A percentile compares a stretch with the other conserved stretches of the same genome.
These are phyloP conservation scores for Leccinum uliginosum DNA, from an alignment of 768 basidiomycete genomes.

Conservation along the genomic window DNA sequence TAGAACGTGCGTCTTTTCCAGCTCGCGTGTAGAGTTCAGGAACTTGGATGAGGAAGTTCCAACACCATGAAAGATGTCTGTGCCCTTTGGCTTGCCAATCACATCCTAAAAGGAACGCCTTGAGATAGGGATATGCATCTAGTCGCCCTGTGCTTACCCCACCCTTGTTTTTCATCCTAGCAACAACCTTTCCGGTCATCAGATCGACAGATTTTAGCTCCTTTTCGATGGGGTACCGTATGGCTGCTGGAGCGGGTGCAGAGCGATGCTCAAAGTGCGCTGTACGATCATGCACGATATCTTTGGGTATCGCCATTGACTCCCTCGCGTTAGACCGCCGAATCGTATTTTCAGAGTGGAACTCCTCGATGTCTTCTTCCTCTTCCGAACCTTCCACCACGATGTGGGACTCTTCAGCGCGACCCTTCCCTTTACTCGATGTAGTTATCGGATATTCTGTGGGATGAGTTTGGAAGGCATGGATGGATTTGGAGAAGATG, in stretches of 20 bases:
- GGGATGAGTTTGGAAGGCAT: slow-evolving; percentile 25
- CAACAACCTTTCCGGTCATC: not conserved
- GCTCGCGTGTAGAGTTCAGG: slow-evolving; percentile 13
- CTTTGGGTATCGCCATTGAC: slow-evolving; percentile 14
- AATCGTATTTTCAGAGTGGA: slow-evolving; percentile 1
- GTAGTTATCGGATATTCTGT: not conserved
- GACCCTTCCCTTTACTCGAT: slow-evolving; percentile 23
- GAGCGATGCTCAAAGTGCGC: slow-evolving; percentile 5
- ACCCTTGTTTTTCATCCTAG: slow-evolving; percentile 24
- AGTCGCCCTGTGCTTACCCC: slow-evolving; percentile 16
- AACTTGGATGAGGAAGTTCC: slow-evolving; percentile 29
- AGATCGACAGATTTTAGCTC: slow-evolving; percentile 6
- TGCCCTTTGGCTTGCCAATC: not conserved
- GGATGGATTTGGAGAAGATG: not conserved
- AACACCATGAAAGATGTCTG: slow-evolving; percentile 13
- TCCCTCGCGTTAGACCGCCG: not conserved
- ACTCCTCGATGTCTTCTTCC: slow-evolving; percentile 21
- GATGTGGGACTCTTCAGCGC: slow-evolving; percentile 8
- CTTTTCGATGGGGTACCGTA: not conserved
- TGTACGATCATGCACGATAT: slow-evolving; percentile 13
- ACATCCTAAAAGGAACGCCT: slow-evolving; percentile 4
- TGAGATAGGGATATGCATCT: slow-evolving; percentile 3
- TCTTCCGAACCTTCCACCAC: slow-evolving; percentile 24
- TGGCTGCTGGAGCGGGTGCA: slow-evolving; percentile 3
- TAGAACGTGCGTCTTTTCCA: slow-evolving; percentile 2